Evolutionary conservation across 768 basidiomycete species (phyloP).

Genomic region (Lentinus tigrinus): DNA sequence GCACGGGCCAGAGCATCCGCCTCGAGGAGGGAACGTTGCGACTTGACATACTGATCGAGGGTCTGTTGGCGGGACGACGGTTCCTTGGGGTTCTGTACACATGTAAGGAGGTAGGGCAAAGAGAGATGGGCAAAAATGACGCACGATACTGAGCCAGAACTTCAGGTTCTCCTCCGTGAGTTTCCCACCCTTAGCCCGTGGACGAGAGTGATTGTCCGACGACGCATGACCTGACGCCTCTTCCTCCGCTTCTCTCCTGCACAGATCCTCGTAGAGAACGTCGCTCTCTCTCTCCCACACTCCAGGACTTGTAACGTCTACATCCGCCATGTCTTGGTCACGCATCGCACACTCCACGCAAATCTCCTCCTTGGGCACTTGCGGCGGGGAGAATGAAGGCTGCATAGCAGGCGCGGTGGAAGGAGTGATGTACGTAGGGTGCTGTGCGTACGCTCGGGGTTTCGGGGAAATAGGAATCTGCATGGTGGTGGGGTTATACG

Average conservation of each 20-base stretch:
- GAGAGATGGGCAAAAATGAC: conserved; percentile 26
- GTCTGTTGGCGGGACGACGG: conserved; percentile 83
- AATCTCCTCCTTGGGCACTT: conserved; percentile 67
- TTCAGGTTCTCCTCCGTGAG: conserved; percentile 78
- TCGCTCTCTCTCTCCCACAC: conserved; percentile 94
- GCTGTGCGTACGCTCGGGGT: conserved; percentile 67
- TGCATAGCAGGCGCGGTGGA: conserved; percentile 52
- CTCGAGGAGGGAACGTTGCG: conserved; percentile 77
- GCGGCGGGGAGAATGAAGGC: conserved; percentile 56
- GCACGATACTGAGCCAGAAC: conserved; percentile 75
- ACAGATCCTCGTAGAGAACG: conserved; percentile 72
- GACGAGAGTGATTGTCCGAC: conserved; percentile 55
- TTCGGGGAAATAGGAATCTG: conserved; percentile 65
- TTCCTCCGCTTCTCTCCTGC: conserved; percentile 70
- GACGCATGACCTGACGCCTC: conserved; percentile 47
- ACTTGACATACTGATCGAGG: conserved; percentile 76
- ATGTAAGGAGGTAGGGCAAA: neutral
- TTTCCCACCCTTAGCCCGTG: conserved; percentile 62
- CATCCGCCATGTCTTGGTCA: conserved; percentile 96
- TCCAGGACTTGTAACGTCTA: conserved; percentile 81
- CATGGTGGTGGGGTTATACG: conserved; percentile 30
- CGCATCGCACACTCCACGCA: conserved; percentile 99
- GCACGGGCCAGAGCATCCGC: conserved; percentile 80
- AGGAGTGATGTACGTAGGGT: conserved; percentile 75
- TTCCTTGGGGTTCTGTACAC: conserved; percentile 80